phyloP scores from a whole-genome alignment of 352 stramenopile genomes.

The Hyaloperonospora arabidopsidis region DNA sequence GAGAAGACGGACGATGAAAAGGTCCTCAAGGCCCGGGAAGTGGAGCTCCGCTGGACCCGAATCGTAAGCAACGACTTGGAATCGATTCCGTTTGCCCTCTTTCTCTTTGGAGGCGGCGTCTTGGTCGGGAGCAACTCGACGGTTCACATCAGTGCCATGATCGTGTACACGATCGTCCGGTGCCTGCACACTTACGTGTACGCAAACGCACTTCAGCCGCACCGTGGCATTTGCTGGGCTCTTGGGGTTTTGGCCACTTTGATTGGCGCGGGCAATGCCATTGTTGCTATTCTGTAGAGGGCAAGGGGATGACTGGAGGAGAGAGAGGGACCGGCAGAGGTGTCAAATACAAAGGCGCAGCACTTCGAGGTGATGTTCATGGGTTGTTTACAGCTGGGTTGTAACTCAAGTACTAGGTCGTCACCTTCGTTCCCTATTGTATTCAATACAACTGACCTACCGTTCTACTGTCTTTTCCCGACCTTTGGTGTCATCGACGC shows the following conservation, averaged over 20 bases:
- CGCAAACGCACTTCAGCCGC: constrained; percentile 38
- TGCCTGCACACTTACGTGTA: constrained; percentile 43
- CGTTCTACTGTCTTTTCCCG: too few relatives aligned
- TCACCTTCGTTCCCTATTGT: too few relatives aligned
- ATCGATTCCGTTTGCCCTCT: constrained; percentile 41
- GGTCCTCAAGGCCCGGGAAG: constrained; percentile 24
- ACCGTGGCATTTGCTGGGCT: constrained; percentile 36
- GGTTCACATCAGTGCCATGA: constrained; percentile 32
- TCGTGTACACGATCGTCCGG: constrained; percentile 37
- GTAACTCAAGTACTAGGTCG: too few relatives aligned
- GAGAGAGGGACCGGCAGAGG: too few relatives aligned
- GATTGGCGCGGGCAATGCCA: background rate
- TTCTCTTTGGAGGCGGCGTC: constrained; percentile 38
- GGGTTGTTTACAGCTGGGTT: too few relatives aligned
- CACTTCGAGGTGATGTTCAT: too few relatives aligned
- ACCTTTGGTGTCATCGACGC: too few relatives aligned
- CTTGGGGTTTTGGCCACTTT: constrained; percentile 22
- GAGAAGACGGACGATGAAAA: constrained; percentile 18
- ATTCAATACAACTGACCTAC: too few relatives aligned
- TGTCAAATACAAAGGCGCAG: too few relatives aligned
- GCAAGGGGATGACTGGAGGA: too few relatives aligned
- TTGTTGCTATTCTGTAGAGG: background rate
- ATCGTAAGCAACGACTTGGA: constrained; percentile 61
- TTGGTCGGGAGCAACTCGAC: constrained; percentile 23
- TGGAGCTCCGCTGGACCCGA: constrained; percentile 40